Conservation (phyloP, 441 rosid genomes). For the California macrophylla region DNA sequence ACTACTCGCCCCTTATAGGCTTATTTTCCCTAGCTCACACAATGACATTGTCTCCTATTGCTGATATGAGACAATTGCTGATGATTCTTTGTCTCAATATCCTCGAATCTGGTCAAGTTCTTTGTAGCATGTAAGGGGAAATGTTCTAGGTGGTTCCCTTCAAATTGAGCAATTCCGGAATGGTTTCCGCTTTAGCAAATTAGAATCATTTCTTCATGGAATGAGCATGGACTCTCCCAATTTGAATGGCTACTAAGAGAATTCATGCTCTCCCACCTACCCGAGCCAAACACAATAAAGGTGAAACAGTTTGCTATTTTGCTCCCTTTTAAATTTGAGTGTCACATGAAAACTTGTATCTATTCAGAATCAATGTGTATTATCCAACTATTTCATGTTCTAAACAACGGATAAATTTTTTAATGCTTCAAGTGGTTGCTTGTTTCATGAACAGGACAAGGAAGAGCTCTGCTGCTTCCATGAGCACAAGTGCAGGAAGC, state of each 20-base stretch:
- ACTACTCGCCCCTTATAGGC: too few species aligned
- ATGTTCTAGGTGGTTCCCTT: not conserved
- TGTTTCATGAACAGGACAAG: constrained; percentile 48
- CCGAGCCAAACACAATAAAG: too few species aligned
- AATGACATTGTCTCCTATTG: not conserved
- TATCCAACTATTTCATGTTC: not conserved
- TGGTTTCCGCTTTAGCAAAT: not conserved
- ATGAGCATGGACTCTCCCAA: too few species aligned
- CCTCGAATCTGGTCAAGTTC: not conserved
- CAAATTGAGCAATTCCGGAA: not conserved
- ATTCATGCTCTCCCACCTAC: too few species aligned
- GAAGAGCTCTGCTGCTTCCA: constrained; percentile 62
- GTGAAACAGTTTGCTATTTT: too few species aligned
- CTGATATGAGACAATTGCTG: not conserved
- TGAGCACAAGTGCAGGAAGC: constrained; percentile 44
- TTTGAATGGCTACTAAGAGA: too few species aligned
- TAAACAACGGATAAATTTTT: not conserved
- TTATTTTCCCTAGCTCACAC: not conserved
- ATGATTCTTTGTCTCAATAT: not conserved
- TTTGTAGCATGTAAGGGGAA: not conserved
- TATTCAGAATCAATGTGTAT: not conserved
- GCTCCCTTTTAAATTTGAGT: too few species aligned
- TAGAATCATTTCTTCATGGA: too few species aligned
- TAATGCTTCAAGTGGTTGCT: constrained; percentile 10
- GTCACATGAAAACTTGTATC: not conserved